Evolutionary conservation across 495 filamentous ascomycete species (phyloP).

Genomic region (Xylaria scruposa): DNA sequence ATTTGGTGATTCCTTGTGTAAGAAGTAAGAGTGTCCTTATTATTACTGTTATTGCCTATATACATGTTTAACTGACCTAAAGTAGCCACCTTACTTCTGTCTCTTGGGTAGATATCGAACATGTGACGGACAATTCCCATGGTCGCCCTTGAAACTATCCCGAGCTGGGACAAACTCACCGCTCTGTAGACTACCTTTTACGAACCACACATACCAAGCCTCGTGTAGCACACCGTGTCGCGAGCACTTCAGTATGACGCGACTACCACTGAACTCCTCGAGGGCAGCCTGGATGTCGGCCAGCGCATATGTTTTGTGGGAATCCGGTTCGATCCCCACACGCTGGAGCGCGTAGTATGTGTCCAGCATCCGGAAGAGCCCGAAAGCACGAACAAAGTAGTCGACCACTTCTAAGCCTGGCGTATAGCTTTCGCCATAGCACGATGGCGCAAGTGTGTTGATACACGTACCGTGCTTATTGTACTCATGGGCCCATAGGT

Average conservation of each 20-base stretch:
- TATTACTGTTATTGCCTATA: background rate
- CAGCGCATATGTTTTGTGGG: constrained; percentile 66
- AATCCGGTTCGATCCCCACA: constrained; percentile 69
- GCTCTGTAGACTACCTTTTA: constrained; percentile 76
- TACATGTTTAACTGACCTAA: background rate
- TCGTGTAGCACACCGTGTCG: constrained; percentile 66
- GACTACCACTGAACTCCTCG: constrained; percentile 65
- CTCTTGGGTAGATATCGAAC: constrained; percentile 51
- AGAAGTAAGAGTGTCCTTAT: background rate
- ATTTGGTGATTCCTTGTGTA: too few relatives aligned
- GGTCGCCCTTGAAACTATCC: constrained; percentile 45
- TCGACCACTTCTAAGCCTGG: constrained; percentile 65
- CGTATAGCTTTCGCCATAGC: constrained; percentile 70
- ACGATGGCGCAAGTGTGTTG: constrained; percentile 71
- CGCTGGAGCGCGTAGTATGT: constrained; percentile 63
- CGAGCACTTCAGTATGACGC: constrained; percentile 73
- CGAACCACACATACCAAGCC: constrained; percentile 86
- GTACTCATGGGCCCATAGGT: constrained; percentile 88
- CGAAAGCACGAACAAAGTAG: constrained; percentile 65
- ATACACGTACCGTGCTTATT: constrained; percentile 83
- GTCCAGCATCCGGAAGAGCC: constrained; percentile 65
- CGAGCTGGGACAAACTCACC: constrained; percentile 71
- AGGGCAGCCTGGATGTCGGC: constrained; percentile 69
- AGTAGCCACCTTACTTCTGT: constrained; percentile 15
- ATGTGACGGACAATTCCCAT: constrained; percentile 44